A percentile compares a stretch with the other conserved stretches of the same genome.
Evolutionary conservation across 2,329 filamentous ascomycete genomes (phyloP).

Genomic region (Neonectria hederae): DNA sequence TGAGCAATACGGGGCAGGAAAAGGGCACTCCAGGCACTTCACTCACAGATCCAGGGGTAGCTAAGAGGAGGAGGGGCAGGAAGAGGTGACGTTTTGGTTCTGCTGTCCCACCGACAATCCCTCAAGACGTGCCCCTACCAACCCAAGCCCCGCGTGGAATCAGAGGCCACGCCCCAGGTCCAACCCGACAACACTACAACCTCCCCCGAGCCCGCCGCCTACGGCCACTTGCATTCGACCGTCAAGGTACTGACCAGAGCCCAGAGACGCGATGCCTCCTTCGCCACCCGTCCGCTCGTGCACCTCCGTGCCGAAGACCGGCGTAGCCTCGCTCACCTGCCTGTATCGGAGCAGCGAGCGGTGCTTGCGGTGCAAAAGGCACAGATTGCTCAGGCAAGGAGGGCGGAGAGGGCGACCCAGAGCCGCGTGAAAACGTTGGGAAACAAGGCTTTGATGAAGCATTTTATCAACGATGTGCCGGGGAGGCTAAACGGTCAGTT

Average conservation of each 20-base stretch:
- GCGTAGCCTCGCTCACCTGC: neutral
- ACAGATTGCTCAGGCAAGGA: neutral
- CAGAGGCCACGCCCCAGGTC: too few relatives aligned
- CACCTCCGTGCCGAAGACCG: neutral
- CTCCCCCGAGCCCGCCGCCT: too few relatives aligned
- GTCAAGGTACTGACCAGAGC: neutral
- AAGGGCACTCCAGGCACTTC: slow-evolving; percentile 1
- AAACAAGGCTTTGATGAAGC: slow-evolving; percentile 3
- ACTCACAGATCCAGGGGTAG: slow-evolving; percentile 1
- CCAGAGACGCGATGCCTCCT: slow-evolving; percentile 1
- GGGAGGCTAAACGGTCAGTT: slow-evolving; percentile 1
- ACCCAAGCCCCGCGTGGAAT: too few relatives aligned
- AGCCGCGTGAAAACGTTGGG: neutral
- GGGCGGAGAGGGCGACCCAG: neutral
- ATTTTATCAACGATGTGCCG: neutral
- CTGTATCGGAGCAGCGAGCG: neutral
- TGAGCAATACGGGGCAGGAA: neutral
- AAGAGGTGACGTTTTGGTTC: too few relatives aligned
- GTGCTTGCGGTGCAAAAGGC: neutral
- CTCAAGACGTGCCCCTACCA: too few relatives aligned
- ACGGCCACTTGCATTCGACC: too few relatives aligned
- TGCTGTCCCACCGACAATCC: too few relatives aligned
- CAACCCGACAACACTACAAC: too few relatives aligned
- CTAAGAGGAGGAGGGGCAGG: slow-evolving; percentile 4
- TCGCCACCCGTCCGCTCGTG: neutral